Evolutionary conservation across 2,329 filamentous ascomycete genomes (phyloP).

Genomic region (Catunica adiposa): DNA sequence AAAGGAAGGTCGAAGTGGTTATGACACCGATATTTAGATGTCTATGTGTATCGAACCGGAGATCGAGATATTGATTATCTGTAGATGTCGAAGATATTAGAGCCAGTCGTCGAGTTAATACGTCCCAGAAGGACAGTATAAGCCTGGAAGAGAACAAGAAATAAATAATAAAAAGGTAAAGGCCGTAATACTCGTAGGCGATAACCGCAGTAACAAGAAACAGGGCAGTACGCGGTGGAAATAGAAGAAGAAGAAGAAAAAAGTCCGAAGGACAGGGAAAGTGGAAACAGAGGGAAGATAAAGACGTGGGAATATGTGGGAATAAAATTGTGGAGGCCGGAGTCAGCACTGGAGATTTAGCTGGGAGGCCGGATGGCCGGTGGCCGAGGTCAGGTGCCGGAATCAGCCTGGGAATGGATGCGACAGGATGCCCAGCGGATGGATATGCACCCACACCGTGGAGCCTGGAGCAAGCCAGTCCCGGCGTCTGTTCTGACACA

Average conservation of each 20-base stretch:
- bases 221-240: too few relatives aligned
- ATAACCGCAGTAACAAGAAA: too few relatives aligned
- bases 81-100: too few relatives aligned
- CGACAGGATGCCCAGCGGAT: constrained; percentile 3
- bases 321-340: constrained; percentile 14
- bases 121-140: too few relatives aligned
- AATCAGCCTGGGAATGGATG: constrained; percentile 8
- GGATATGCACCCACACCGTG: constrained; percentile 2
- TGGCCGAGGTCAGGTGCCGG: constrained; percentile 15
- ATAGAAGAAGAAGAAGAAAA: constrained; percentile 2
- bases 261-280: background rate
- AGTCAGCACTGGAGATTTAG: constrained; percentile 11
- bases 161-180: too few relatives aligned
- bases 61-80: too few relatives aligned
- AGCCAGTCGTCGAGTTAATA: too few relatives aligned
- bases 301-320: constrained; percentile 4
- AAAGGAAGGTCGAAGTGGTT: background rate
- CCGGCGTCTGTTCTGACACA: constrained; percentile 2
- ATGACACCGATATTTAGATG: too few relatives aligned
- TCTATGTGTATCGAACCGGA: too few relatives aligned
- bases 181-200: too few relatives aligned
- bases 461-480: background rate
- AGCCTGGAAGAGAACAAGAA: too few relatives aligned
- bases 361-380: constrained; percentile 14
- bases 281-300: constrained; percentile 5